Conservation (phyloP, 345 rosid species). For the Pistacia atlantica region DNA sequence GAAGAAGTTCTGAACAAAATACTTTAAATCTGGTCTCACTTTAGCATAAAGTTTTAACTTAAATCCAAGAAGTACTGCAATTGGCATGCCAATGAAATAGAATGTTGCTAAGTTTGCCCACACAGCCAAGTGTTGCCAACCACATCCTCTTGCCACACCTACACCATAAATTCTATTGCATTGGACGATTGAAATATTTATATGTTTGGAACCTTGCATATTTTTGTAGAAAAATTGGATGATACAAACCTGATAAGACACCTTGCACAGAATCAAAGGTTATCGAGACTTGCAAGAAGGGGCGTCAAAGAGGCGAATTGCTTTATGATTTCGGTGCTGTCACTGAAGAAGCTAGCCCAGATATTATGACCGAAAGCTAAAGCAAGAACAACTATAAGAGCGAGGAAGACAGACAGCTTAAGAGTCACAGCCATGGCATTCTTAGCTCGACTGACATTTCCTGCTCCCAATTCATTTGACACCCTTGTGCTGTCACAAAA, state of each 20-base stretch:
- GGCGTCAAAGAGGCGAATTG: constrained; percentile 60
- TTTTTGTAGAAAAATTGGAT: background rate
- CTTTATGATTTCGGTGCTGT: constrained; percentile 35
- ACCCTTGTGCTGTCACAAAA: constrained; percentile 65
- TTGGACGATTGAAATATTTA: background rate
- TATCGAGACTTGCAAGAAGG: constrained; percentile 56
- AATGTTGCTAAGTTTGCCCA: constrained; percentile 57
- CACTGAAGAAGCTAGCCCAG: constrained; percentile 68
- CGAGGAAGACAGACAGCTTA: constrained; percentile 59
- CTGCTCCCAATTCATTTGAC: constrained; percentile 82
- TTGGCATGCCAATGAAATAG: constrained; percentile 52
- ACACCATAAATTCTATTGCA: background rate
- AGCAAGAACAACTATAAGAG: constrained; percentile 37
- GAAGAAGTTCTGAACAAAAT: constrained; percentile 16
- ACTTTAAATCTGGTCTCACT: no score
- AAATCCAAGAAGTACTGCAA: constrained; percentile 53
- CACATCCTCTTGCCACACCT: constrained; percentile 83
- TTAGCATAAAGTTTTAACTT: constrained; percentile 45
- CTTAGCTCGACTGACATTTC: constrained; percentile 45
- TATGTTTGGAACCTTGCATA: background rate
- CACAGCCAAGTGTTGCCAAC: constrained; percentile 69
- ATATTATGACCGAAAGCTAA: constrained; percentile 51
- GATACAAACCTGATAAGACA: constrained; percentile 56
- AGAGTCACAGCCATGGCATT: constrained; percentile 49
- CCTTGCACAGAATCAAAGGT: constrained; percentile 63